Percentiles rank a stretch among this genome's conserved stretches.
Evolutionary conservation across 139 green algal species (phyloP).

Genomic region (Chlorokybus atmophyticus): DNA sequence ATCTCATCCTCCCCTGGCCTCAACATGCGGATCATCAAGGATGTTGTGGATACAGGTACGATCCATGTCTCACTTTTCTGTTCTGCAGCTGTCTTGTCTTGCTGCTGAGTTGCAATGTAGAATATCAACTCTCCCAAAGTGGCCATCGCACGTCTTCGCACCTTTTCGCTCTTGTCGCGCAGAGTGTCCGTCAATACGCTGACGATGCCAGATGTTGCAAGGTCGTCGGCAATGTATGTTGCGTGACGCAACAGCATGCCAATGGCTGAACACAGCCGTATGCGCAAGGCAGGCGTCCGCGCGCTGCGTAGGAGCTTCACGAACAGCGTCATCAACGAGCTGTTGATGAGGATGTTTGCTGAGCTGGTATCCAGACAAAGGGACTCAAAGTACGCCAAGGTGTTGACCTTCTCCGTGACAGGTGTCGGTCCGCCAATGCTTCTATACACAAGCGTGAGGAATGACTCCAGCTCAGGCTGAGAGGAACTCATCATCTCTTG

Average conservation of each 20-base stretch:
- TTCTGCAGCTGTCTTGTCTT: no score
- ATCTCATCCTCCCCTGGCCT: conserved; percentile 63
- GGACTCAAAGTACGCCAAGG: conserved; percentile 80
- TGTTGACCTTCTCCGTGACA: conserved; percentile 68
- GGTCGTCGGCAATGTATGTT: conserved; percentile 64
- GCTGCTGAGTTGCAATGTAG: conserved; percentile 74
- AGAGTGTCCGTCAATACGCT: conserved; percentile 58
- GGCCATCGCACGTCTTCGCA: conserved; percentile 63
- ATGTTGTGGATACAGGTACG: no score
- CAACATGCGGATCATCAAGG: conserved; percentile 54
- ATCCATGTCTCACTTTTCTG: no score
- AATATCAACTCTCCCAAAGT: conserved; percentile 87
- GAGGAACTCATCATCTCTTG: conserved; percentile 42
- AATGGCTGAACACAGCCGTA: conserved; percentile 37
- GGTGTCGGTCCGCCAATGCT: conserved; percentile 42
- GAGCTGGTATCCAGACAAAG: conserved; percentile 53
- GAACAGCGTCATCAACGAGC: conserved; percentile 48
- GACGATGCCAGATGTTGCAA: conserved; percentile 46
- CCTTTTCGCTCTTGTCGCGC: conserved; percentile 51
- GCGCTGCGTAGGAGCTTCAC: conserved; percentile 41
- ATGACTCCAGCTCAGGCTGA: conserved; percentile 36
- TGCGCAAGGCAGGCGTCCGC: conserved; percentile 43
- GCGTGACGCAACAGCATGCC: conserved; percentile 77
- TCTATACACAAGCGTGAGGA: conserved; percentile 39
- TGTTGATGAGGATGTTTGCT: conserved; percentile 81